Evolutionary conservation across 2,329 filamentous ascomycete genomes (phyloP).

Genomic region (Paraphoma sp.): DNA sequence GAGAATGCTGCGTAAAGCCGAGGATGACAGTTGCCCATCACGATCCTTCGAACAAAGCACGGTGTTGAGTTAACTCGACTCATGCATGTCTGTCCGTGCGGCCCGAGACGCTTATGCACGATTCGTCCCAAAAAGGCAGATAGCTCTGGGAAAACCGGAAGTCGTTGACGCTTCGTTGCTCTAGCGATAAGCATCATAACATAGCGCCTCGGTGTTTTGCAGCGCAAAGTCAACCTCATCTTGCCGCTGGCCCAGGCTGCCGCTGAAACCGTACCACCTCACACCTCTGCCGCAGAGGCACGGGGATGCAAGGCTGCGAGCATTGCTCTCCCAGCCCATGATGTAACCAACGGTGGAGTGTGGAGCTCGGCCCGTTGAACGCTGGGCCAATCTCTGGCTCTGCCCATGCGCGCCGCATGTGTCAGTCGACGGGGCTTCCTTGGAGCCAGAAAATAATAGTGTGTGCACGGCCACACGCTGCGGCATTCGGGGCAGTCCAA

Average conservation of each 20-base stretch:
- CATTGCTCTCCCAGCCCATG: constrained; percentile 17
- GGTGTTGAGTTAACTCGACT: constrained; percentile 6
- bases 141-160: constrained; percentile 13
- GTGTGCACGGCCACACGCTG: constrained; percentile 26
- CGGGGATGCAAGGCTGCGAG: constrained; percentile 21
- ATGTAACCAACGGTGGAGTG: constrained; percentile 19
- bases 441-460: constrained; percentile 17
- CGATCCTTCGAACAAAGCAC: constrained; percentile 1
- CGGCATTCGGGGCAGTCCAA: constrained; percentile 7
- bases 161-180: constrained; percentile 16
- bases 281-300: constrained; percentile 3
- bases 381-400: constrained; percentile 1
- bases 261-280: constrained; percentile 24
- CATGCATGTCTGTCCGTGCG: constrained; percentile 2
- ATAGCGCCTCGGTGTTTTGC: constrained; percentile 3
- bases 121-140: constrained; percentile 7
- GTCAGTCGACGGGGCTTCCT: constrained; percentile 33
- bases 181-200: constrained; percentile 12
- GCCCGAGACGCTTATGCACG: constrained; percentile 5
- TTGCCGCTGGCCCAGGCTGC: neutral
- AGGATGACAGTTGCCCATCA: neutral
- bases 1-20: neutral
- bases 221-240: neutral
- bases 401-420: constrained; percentile 9
- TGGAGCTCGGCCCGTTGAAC: constrained; percentile 34